phyloP scores from a whole-genome alignment of 2,329 filamentous ascomycete species.

The Stromatinia cepivora region DNA sequence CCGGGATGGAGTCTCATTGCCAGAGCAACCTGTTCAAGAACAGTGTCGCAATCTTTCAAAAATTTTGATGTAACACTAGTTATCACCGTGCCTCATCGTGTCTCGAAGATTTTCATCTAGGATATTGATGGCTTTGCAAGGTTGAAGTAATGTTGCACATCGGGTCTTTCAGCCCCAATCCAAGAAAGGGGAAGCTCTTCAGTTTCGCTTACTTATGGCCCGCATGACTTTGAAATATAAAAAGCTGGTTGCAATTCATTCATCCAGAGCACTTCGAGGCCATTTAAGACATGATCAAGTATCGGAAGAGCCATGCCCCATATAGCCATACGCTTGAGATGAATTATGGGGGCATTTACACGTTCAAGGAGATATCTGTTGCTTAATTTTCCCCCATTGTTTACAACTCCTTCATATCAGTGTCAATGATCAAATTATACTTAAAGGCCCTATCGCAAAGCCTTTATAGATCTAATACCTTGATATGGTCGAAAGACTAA shows the following conservation, averaged over 20 bases:
- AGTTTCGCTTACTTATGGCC: conserved; percentile 2
- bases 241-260: background rate
- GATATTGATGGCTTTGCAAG: background rate
- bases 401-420: background rate
- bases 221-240: background rate
- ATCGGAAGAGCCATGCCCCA: background rate
- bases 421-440: background rate
- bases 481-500: background rate
- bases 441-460: background rate
- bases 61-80: conserved; percentile 7
- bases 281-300: background rate
- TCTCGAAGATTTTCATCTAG: background rate
- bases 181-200: background rate
- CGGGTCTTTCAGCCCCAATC: conserved; percentile 5
- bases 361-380: background rate
- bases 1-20: background rate
- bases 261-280: background rate
- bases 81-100: background rate
- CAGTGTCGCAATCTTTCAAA: background rate
- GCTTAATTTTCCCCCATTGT: background rate
- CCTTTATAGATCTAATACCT: background rate
- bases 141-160: conserved; percentile 17
- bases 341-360: background rate
- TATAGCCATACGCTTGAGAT: too few relatives aligned
- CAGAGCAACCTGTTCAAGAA: background rate